Evolutionary conservation across 257 asterid species (phyloP).

Genomic region (Agastache rugosa): DNA sequence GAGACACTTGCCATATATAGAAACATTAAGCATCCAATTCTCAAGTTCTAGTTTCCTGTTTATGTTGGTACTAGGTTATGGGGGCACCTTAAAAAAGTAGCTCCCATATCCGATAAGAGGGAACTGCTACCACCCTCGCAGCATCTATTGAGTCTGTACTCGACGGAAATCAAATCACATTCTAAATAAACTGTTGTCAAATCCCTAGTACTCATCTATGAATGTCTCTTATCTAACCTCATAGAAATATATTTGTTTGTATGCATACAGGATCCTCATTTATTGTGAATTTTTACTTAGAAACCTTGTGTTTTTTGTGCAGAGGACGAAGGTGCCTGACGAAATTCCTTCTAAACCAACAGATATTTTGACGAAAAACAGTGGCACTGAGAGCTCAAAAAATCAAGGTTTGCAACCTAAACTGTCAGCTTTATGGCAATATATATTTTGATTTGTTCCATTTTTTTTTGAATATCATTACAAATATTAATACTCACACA

Average conservation of each 20-base stretch:
- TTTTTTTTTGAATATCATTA: no score
- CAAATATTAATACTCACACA: no score
- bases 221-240: not conserved
- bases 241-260: slow-evolving; percentile 1
- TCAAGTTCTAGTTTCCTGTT: not conserved
- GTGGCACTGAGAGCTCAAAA: slow-evolving; percentile 38
- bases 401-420: slow-evolving; percentile 49
- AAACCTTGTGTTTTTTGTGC: slow-evolving; percentile 37
- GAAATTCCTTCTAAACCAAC: slow-evolving; percentile 50
- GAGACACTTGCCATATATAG: not conserved
- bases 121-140: not conserved
- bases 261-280: not conserved
- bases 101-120: not conserved
- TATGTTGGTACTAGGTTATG: not conserved
- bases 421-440: slow-evolving; percentile 9
- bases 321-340: slow-evolving; percentile 56
- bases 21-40: not conserved
- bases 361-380: slow-evolving; percentile 43
- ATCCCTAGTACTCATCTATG: not conserved
- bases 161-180: not conserved
- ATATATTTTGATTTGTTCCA: not conserved
- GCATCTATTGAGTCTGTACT: not conserved
- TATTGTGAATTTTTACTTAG: slow-evolving; percentile 12
- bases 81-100: not conserved
- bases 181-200: not conserved